These are phyloP conservation scores for Thinopyrum obtusiflorum DNA, from an alignment of 202 grass and related monocot species.

Conservation along the genomic window DNA sequence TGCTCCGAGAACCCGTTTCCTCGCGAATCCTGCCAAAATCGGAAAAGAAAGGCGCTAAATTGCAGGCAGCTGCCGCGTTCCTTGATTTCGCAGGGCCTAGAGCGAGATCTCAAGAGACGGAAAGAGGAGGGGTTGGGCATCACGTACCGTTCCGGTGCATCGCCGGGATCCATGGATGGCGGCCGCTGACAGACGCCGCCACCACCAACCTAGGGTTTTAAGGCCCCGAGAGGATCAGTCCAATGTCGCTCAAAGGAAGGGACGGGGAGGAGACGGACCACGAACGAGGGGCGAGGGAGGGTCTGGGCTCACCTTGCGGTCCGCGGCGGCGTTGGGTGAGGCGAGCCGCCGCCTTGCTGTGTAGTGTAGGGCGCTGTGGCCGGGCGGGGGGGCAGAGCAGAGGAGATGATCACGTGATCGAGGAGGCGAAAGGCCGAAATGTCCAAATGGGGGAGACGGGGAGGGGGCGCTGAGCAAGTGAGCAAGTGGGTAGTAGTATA, in stretches of 20 bases:
- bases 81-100: neutral
- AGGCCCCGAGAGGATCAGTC: neutral
- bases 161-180: neutral
- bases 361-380: neutral
- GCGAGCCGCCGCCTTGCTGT: neutral
- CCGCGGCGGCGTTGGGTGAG: neutral
- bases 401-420: neutral
- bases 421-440: neutral
- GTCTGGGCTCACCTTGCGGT: neutral
- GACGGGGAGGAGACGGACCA: neutral
- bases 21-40: neutral
- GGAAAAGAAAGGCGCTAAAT: neutral
- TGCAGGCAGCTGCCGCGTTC: neutral
- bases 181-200: neutral
- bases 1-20: neutral
- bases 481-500: too few relatives aligned
- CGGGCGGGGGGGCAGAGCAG: neutral
- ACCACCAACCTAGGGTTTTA: neutral
- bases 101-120: neutral
- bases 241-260: neutral
- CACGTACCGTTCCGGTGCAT: neutral
- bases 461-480: neutral
- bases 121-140: neutral
- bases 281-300: neutral
- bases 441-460: neutral